Conservation (phyloP, 2,329 filamentous ascomycete genomes). For the Coniella lustricola region DNA sequence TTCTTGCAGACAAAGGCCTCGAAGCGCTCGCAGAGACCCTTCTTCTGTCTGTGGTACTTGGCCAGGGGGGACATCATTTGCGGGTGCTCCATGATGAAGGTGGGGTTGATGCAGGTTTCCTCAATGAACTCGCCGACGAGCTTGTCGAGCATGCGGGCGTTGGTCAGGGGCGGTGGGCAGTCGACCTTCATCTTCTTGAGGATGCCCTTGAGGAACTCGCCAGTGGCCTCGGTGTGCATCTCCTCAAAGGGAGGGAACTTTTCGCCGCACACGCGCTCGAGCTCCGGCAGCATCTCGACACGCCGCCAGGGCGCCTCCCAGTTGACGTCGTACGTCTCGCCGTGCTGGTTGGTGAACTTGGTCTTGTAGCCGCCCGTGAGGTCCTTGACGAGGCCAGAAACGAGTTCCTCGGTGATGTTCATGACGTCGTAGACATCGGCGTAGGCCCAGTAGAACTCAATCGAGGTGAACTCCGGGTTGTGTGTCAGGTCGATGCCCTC, state of each 20-base stretch:
- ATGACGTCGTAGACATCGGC: conserved; percentile 88
- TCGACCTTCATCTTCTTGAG: conserved; percentile 88
- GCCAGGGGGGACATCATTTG: conserved; percentile 92
- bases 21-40: conserved; percentile 91
- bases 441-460: conserved; percentile 95
- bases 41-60: conserved; percentile 79
- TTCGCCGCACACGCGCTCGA: conserved; percentile 84
- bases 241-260: conserved; percentile 88
- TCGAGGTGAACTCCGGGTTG: conserved; percentile 97
- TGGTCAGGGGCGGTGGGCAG: conserved; percentile 84
- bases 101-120: conserved; percentile 87
- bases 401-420: conserved; percentile 85
- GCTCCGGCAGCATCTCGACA: conserved; percentile 89
- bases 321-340: conserved; percentile 85
- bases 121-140: conserved; percentile 92
- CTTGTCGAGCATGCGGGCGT: conserved; percentile 93
- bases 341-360: conserved; percentile 76
- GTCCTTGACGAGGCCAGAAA: conserved; percentile 82
- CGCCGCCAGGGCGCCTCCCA: conserved; percentile 93
- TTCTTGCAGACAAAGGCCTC: conserved; percentile 97
- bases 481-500: conserved; percentile 88
- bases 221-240: conserved; percentile 83
- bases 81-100: conserved; percentile 73
- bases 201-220: conserved; percentile 76
- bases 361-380: conserved; percentile 81